A percentile compares a stretch with the other conserved stretches of the same genome.
Conservation (phyloP, 345 rosid genomes). For the Hibiscus mutabilis region DNA sequence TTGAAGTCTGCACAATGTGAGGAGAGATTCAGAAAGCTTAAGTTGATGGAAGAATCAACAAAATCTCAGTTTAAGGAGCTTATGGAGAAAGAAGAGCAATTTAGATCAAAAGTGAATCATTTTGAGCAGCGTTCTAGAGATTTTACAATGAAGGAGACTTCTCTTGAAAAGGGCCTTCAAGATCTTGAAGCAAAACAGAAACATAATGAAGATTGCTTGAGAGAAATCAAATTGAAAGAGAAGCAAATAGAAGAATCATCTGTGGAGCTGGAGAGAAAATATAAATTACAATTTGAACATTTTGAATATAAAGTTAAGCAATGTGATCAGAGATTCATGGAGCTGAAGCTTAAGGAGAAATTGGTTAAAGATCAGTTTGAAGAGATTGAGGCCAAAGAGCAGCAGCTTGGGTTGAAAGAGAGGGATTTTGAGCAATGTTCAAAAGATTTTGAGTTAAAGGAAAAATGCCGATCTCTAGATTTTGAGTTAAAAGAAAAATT, state of each 20-base stretch:
- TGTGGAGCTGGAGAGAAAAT: neutral
- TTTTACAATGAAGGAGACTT: constrained; percentile 13
- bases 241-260: neutral
- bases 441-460: constrained; percentile 13
- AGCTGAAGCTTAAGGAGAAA: constrained; percentile 6
- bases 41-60: neutral
- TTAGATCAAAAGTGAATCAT: constrained; percentile 7
- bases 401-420: constrained; percentile 5
- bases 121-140: constrained; percentile 8
- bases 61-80: neutral
- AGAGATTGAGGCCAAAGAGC: constrained; percentile 8
- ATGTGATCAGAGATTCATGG: neutral
- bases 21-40: neutral
- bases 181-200: constrained; percentile 11
- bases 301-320: neutral
- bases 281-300: neutral
- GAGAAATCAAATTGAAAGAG: constrained; percentile 7
- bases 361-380: constrained; percentile 1
- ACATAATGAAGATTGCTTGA: neutral
- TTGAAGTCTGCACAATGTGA: constrained; percentile 1
- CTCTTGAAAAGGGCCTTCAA: neutral
- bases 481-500: constrained; percentile 16
- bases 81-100: constrained; percentile 4
- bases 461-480: constrained; percentile 10
- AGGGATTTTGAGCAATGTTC: constrained; percentile 1